Base-by-base conservation (phyloP, 208 protist genomes). In the Acanthamoeba healyi region DNA sequence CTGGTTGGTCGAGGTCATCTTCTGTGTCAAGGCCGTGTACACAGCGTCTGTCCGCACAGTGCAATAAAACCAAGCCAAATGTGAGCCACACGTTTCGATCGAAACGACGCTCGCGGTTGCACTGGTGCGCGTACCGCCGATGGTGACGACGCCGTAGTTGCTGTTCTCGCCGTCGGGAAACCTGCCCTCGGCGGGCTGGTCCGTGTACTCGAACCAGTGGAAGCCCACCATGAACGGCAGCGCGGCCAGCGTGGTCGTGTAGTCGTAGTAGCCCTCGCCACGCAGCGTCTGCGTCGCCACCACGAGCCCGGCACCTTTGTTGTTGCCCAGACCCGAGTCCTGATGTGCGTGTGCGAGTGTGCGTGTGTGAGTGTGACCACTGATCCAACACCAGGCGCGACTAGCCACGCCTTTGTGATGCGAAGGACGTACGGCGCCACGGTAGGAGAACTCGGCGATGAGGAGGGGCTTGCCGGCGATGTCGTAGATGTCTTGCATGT, bases 141-240 rank as follows among this genome's bases (percentile, higher is more conserved):
- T 44, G 36, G 26, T 79, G 22, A 79, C 70, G 19, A 79, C 36
- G 19, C 70, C 70, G 14, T 46, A 49, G 70, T 79, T 79, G 70
- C 34, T 46, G 40, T 79, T 46, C 40, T 79, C 70, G 70, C 70
- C 70, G 9, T 79, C 70, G 70, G 17, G 6, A 0, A 0, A 0
- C 4, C 70, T 12, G 14, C 70, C 70, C 0, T 46, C 70, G 40
- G 36, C 34, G 2, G 70, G 70, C 22, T 79, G 70, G 24, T 79
- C 70, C 6, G 22, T 4, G 36, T 38, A 79, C 40, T 79, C 36
- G 70, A 79, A 79, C 70, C 70, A 79, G 6, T 49, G 40, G 17
- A 79, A n/a, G 70, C 70, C 70, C 22, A 79, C 34, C 22, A 79
- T 0, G 36, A 5, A 1, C 1, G 12, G 36, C 12, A n/a, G 24